phyloP scores from a whole-genome alignment of 2,329 filamentous ascomycete genomes.

The Raffaelea ambrosiae region DNA sequence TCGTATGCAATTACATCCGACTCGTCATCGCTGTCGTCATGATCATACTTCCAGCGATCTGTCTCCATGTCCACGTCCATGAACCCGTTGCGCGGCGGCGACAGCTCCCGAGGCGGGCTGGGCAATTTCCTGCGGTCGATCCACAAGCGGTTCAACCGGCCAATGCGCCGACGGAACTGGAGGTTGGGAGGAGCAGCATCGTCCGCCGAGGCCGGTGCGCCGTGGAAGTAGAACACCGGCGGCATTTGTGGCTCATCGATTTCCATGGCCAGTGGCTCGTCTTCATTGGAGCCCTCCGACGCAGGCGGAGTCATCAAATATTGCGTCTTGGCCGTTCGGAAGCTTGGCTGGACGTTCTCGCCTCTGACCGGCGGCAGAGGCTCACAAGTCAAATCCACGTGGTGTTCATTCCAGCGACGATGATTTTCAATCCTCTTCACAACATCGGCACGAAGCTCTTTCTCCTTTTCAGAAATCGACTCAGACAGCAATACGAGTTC shows the following conservation, averaged over 20 bases:
- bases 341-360: constrained; percentile 50
- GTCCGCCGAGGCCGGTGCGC: constrained; percentile 23
- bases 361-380: constrained; percentile 74
- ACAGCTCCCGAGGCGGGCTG: constrained; percentile 34
- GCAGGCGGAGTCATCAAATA: constrained; percentile 60
- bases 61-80: constrained; percentile 27
- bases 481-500: constrained; percentile 74
- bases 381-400: constrained; percentile 78
- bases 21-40: constrained; percentile 75
- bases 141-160: constrained; percentile 75
- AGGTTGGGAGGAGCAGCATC: constrained; percentile 29
- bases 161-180: constrained; percentile 74
- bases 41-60: constrained; percentile 81
- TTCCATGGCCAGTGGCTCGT: constrained; percentile 37
- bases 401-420: constrained; percentile 82
- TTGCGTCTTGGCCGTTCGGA: constrained; percentile 64
- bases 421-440: constrained; percentile 83
- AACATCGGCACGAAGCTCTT: constrained; percentile 71
- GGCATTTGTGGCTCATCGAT: constrained; percentile 34
- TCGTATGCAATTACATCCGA: constrained; percentile 68
- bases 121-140: constrained; percentile 73
- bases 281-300: constrained; percentile 39
- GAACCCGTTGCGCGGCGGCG: background rate
- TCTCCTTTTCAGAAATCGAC: constrained; percentile 71
- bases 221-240: constrained; percentile 38